Evolutionary conservation across 2,329 filamentous ascomycete genomes (phyloP), one percentile per base, ranked within the genome.

Genomic region (Podosphaera fusca): DNA sequence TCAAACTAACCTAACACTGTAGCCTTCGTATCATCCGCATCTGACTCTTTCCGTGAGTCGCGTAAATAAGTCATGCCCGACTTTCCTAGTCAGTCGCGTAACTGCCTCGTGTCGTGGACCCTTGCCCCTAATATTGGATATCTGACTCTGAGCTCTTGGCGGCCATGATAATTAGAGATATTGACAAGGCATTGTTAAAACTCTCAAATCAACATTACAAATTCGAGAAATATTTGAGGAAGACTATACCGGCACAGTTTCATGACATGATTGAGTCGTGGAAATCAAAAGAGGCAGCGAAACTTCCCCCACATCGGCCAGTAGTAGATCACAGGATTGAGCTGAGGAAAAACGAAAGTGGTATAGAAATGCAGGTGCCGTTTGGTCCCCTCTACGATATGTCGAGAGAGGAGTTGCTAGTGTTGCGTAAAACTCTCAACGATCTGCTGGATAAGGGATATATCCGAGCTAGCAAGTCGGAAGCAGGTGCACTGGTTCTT

Each of bases 381-480:
- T 52, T 31, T 4, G 42, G 55, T n/a, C 55, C 55, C 21, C 36
- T 56, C 21, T 56, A 56, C 34, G 29, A 31, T 29, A 49, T 35
- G 10, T 56, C 55, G 7, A 34, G 49, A 30, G 52, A 33, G 14
- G 55, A 57, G 21, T 42, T 59, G 10, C 4, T 34, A 45, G 21
- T 40, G 7, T 36, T 59, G 12, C n/a, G 31, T 6, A 21, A 59
- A 38, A 57, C 35, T 42, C 40, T 55, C 7, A 47, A 53, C 10
- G 49, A 57, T 12, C 52, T 30, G 14, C 49, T 57, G 14, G 14
- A 29, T 30, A 58, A 56, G 21, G 52, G 52, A 46, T 56, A 51
- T n/a, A 53, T 57, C 8, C 4, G 31, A 31, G 42, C 46, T 31
- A 52, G 34, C 14, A 49, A 29, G 30, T 54, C 47, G 4, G 34